Evolutionary conservation across 441 rosid species (phyloP).

Genomic region (Metrosideros polymorpha): DNA sequence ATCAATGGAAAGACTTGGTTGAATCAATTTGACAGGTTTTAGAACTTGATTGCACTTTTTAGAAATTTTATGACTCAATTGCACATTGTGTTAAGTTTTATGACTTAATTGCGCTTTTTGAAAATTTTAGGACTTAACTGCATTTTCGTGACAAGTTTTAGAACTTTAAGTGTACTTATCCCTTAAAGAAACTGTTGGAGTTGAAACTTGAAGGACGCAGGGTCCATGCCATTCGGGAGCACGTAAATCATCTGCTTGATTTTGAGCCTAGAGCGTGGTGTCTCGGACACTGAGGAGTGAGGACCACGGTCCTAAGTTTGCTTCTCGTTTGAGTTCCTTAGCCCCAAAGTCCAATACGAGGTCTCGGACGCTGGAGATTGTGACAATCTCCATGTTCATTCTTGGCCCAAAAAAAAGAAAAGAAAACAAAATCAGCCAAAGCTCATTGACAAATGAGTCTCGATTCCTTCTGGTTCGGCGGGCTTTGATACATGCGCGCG

Average conservation of each 20-base stretch:
- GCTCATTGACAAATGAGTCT: background rate
- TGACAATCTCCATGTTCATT: background rate
- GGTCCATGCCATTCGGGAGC: background rate
- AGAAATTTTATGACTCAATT: no score
- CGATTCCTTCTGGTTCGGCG: accelerated
- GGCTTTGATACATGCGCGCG: background rate
- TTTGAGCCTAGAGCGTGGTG: background rate
- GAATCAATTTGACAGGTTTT: no score
- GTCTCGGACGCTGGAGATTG: background rate
- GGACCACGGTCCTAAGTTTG: background rate
- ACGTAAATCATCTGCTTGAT: background rate
- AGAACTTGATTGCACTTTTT: no score
- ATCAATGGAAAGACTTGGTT: no score
- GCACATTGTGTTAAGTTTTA: no score
- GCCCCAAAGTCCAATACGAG: background rate
- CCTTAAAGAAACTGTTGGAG: background rate
- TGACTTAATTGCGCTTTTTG: no score
- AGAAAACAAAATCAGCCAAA: accelerated
- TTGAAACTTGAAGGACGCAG: background rate
- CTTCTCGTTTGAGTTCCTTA: background rate
- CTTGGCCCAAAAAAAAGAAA: background rate
- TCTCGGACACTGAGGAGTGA: background rate
- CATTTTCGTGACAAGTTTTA: no score
- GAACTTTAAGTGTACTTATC: no score
- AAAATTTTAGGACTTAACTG: no score